Percentiles rank a stretch among this genome's conserved stretches.
These are phyloP conservation scores for Xylaria nigripes DNA, from an alignment of 495 filamentous ascomycete genomes.

Conservation along the genomic window DNA sequence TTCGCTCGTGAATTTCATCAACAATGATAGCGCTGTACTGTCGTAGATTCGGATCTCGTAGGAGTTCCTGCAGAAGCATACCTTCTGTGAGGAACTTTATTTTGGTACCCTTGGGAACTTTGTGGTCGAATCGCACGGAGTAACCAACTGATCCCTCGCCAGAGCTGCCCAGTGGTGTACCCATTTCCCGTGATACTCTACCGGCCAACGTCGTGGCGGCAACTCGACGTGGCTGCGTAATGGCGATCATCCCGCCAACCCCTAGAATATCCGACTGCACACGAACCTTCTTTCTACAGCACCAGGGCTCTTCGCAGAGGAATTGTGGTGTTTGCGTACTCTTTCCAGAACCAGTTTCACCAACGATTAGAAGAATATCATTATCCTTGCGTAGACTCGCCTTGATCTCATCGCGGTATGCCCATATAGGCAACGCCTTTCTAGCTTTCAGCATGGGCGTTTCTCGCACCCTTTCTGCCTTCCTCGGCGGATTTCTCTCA, in stretches of 20 bases:
- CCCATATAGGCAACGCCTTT: slow-evolving; percentile 73
- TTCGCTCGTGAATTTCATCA: slow-evolving; percentile 95
- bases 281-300: slow-evolving; percentile 47
- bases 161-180: slow-evolving; percentile 63
- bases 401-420: slow-evolving; percentile 60
- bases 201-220: slow-evolving; percentile 88
- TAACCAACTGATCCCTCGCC: slow-evolving; percentile 63
- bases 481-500: not conserved
- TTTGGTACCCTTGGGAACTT: slow-evolving; percentile 56
- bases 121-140: slow-evolving; percentile 85
- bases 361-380: slow-evolving; percentile 76
- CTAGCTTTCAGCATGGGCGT: slow-evolving; percentile 30
- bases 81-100: slow-evolving; percentile 97
- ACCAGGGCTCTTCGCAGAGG: slow-evolving; percentile 72
- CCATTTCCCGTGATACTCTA: slow-evolving; percentile 85
- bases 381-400: slow-evolving; percentile 49
- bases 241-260: slow-evolving; percentile 82
- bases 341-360: slow-evolving; percentile 95
- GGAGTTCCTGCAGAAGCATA: slow-evolving; percentile 90
- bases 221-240: slow-evolving; percentile 89
- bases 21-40: slow-evolving; percentile 87
- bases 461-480: slow-evolving; percentile 16
- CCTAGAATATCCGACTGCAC: slow-evolving; percentile 41
- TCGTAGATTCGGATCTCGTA: slow-evolving; percentile 72
- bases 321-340: slow-evolving; percentile 96